phyloP scores from a whole-genome alignment of 495 filamentous ascomycete genomes.

The Pseudomonodictys pantanalensis region DNA sequence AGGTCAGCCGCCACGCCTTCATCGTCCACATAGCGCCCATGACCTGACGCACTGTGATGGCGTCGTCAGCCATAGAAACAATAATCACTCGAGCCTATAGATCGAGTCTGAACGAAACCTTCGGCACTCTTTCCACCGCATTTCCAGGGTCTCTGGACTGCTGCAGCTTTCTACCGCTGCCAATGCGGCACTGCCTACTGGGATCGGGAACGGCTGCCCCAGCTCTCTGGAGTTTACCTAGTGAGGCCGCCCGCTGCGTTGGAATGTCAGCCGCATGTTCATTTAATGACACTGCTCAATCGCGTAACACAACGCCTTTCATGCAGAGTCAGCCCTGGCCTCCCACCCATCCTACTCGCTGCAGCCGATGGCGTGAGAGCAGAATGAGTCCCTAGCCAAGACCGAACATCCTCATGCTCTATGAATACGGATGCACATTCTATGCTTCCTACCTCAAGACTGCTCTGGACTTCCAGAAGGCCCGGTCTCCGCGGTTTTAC shows the following conservation, averaged over 20 bases:
- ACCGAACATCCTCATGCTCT: too few species aligned
- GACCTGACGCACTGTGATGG: slow-evolving; percentile 13
- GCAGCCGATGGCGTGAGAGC: too few species aligned
- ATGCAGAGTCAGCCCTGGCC: not conserved
- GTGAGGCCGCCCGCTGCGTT: slow-evolving; percentile 11
- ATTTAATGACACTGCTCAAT: not conserved
- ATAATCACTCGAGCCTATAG: too few species aligned
- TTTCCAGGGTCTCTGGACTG: too few species aligned
- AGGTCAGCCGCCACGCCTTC: not conserved
- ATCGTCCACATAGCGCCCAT: slow-evolving; percentile 16
- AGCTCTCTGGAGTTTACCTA: slow-evolving; percentile 8
- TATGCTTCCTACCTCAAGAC: too few species aligned
- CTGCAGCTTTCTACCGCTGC: not conserved
- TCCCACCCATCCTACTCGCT: too few species aligned
- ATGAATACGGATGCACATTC: too few species aligned
- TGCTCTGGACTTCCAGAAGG: too few species aligned
- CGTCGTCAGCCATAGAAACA: too few species aligned
- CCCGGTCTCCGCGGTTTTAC: too few species aligned
- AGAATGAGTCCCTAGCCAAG: not conserved
- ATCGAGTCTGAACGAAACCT: too few species aligned
- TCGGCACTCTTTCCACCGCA: too few species aligned
- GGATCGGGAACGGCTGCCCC: slow-evolving; percentile 17
- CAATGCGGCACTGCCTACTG: slow-evolving; percentile 7
- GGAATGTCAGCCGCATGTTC: slow-evolving; percentile 12
- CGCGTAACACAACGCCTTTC: slow-evolving; percentile 1